Conservation (phyloP, 768 basidiomycete genomes). For the Glaciozyma martinii region DNA sequence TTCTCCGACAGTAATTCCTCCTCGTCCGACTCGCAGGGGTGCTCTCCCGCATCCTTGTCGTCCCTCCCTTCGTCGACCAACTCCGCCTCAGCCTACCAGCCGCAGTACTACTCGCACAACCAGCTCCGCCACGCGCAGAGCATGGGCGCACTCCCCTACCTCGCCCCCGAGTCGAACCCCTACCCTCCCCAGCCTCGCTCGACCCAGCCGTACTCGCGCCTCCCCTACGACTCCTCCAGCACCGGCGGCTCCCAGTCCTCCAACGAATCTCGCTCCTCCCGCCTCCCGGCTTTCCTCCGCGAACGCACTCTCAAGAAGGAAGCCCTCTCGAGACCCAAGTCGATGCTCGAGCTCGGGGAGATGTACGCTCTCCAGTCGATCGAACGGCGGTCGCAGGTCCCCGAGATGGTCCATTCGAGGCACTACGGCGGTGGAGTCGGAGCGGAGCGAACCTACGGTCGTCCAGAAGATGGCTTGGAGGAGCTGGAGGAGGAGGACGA, state of each 20-base stretch:
- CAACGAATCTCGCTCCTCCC: constrained; percentile 8
- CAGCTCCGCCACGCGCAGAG: constrained; percentile 9
- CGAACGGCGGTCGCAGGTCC: background rate
- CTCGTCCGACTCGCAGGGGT: constrained; percentile 20
- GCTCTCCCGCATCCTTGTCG: constrained; percentile 22
- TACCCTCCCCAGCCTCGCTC: no score
- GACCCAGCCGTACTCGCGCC: background rate
- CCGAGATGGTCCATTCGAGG: background rate
- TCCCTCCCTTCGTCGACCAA: constrained; percentile 27
- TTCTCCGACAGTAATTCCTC: constrained; percentile 16
- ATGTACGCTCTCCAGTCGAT: constrained; percentile 4
- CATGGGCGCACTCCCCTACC: constrained; percentile 1
- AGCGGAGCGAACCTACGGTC: background rate
- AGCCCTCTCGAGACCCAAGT: constrained; percentile 23
- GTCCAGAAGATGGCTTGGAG: background rate
- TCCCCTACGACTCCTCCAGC: background rate
- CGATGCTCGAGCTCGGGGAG: constrained; percentile 32
- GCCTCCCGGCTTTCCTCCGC: constrained; percentile 25
- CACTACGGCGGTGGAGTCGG: background rate
- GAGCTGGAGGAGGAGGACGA: background rate
- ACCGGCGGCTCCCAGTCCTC: background rate
- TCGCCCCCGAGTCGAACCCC: no score
- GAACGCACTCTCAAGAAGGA: constrained; percentile 7
- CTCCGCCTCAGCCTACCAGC: constrained; percentile 13
- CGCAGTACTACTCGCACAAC: constrained; percentile 1